Conservation (phyloP, 129 eudicot genomes). For the Tanacetum coccineum region DNA sequence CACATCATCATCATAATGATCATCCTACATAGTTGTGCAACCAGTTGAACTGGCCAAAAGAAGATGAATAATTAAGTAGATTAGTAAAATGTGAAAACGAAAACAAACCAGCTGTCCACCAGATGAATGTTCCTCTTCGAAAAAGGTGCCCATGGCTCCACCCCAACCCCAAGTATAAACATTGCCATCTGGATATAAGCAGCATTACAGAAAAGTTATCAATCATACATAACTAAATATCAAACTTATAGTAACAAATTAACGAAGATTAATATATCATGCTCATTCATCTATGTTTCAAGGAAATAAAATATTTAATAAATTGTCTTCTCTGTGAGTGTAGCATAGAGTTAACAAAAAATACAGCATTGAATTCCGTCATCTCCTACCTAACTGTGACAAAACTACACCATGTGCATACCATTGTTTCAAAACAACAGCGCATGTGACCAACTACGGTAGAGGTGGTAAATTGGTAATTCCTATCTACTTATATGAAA, state of each 20-base stretch:
- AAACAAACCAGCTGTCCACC: conserved; percentile 93
- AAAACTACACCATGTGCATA: background rate
- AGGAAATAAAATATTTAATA: background rate
- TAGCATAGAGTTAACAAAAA: background rate
- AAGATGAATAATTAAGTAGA: background rate
- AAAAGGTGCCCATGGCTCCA: conserved; percentile 88
- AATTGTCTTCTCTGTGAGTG: conserved; percentile 4
- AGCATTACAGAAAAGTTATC: conserved; percentile 17
- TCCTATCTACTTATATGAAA: background rate
- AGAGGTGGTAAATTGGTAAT: background rate
- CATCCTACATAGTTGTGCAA: no score
- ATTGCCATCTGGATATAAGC: conserved; percentile 50
- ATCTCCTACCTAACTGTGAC: background rate
- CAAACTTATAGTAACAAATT: background rate
- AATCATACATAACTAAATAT: background rate
- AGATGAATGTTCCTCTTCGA: conserved; percentile 88
- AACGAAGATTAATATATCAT: no score
- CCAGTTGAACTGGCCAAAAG: background rate
- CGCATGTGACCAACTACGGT: background rate
- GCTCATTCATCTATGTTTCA: background rate
- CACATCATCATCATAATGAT: background rate
- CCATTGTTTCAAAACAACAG: background rate
- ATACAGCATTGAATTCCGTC: background rate
- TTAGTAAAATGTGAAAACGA: conserved; percentile 4
- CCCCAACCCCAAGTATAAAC: conserved; percentile 99